Base-by-base conservation (phyloP, 768 basidiomycete genomes). In the Calocera cornea region DNA sequence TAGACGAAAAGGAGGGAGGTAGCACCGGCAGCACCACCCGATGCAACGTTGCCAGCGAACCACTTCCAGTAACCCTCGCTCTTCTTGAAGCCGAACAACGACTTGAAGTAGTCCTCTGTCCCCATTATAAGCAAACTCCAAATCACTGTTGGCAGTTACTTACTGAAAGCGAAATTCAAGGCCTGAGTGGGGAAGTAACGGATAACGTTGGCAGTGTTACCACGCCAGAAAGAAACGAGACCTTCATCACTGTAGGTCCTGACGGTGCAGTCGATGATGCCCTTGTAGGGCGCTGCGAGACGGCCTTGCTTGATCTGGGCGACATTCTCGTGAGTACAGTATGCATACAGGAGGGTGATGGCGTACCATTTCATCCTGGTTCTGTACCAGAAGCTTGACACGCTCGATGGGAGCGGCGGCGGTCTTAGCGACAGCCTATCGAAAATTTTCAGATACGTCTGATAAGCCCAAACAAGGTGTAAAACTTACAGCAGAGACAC, bases 131-230 rank as follows among this genome's bases (percentile, higher is more conserved):
- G 27, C 17, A 8, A 36, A 22, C 14, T 31, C 34, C 1, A 27
- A 19, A 5, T 34, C 17, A 41, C n/a, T 38, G 0, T 41, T 17
- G 0, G 1, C 27, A 68, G 64, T 72, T 44, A 86, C 93, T 73
- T 73, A 97, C 91, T 98, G 89, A 97, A 98, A 78, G 95, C 95
- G 75, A 99, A 98, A 90, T 99, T 99, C 74, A 98, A 81, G 41
- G 97, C 97, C 79, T 99, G 95, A 68, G 97, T 99, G 65, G 97
- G 97, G 93, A 99, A 99, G 90, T 99, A 99, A 78, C 97, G 95
- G 83, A 99, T 97, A 81, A 99, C 97, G 82, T 99, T 99, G 86
- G 97, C 95, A 68, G 95, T 98, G 87, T 99, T 99, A 80, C 97
- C 97, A 82, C 97, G 83, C 97, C 97, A 98, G 76, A 99, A 83